Evolutionary conservation across 768 basidiomycete species (phyloP).

Genomic region (Atractiella rhizophila): DNA sequence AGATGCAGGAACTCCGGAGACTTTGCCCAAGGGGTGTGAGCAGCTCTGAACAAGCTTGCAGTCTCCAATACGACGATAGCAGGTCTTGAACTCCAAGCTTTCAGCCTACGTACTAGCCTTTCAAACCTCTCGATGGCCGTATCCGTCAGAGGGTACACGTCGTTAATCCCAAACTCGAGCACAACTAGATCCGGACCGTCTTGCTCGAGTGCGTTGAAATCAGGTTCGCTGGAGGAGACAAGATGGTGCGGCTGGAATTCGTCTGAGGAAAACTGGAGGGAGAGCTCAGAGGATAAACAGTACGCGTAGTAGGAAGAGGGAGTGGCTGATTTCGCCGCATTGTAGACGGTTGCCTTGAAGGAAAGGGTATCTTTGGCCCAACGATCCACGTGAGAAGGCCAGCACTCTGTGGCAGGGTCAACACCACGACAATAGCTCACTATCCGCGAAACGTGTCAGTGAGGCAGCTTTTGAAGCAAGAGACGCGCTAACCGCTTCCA

Average conservation of each 20-base stretch:
- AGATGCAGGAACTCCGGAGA: conserved; percentile 74
- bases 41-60: conserved; percentile 60
- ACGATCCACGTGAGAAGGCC: conserved; percentile 4
- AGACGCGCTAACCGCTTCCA: conserved; percentile 6
- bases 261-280: conserved; percentile 50
- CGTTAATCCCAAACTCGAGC: conserved; percentile 72
- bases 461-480: neutral
- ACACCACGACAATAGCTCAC: conserved; percentile 12
- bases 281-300: conserved; percentile 70
- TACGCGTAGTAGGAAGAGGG: conserved; percentile 80
- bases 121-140: conserved; percentile 27
- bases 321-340: conserved; percentile 73
- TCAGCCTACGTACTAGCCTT: conserved; percentile 23
- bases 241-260: too few species aligned
- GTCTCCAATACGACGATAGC: conserved; percentile 60
- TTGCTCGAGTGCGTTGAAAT: too few species aligned
- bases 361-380: conserved; percentile 9
- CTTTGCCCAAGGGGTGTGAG: conserved; percentile 55
- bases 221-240: too few species aligned
- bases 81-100: conserved; percentile 51
- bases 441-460: neutral
- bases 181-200: conserved; percentile 77
- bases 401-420: conserved; percentile 7
- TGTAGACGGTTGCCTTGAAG: conserved; percentile 33
- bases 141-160: conserved; percentile 39